Evolutionary conservation across 2,329 filamentous ascomycete species (phyloP).

Genomic region (Chaetomium sp.): DNA sequence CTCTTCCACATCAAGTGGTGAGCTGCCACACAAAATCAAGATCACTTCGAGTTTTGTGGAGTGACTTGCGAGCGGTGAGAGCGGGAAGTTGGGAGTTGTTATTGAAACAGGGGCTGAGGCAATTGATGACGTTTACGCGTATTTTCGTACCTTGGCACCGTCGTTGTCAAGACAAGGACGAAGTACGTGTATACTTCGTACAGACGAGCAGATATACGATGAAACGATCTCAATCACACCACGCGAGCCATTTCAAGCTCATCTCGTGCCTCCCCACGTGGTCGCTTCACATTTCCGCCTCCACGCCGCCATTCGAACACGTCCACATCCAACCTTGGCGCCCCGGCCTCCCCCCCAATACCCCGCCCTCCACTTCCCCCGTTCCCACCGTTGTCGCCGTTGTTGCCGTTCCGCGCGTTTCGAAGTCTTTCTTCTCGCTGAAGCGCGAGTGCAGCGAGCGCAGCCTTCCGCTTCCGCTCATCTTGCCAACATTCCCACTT

Average conservation of each 20-base stretch:
- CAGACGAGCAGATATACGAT: background rate
- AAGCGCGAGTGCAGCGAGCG: no score
- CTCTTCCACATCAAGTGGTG: background rate
- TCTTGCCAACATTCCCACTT: background rate
- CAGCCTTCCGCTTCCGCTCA: background rate
- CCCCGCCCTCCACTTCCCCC: no score
- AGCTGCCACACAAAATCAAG: background rate
- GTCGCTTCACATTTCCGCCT: background rate
- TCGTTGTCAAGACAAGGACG: background rate
- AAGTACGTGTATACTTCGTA: background rate
- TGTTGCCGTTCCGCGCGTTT: no score
- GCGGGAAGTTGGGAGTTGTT: background rate
- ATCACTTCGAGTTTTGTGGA: background rate
- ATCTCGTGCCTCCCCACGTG: background rate
- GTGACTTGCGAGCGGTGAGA: background rate
- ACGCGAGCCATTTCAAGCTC: background rate
- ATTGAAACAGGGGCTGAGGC: background rate
- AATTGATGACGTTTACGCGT: background rate
- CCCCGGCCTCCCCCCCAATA: no score
- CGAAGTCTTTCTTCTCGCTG: no score
- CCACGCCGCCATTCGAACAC: background rate
- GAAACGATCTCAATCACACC: background rate
- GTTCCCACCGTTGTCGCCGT: no score
- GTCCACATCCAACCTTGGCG: background rate
- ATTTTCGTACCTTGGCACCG: background rate